These are phyloP conservation scores for Phellopilus nigrolimitatus DNA, from an alignment of 1,284 basidiomycete species.

Conservation along the genomic window DNA sequence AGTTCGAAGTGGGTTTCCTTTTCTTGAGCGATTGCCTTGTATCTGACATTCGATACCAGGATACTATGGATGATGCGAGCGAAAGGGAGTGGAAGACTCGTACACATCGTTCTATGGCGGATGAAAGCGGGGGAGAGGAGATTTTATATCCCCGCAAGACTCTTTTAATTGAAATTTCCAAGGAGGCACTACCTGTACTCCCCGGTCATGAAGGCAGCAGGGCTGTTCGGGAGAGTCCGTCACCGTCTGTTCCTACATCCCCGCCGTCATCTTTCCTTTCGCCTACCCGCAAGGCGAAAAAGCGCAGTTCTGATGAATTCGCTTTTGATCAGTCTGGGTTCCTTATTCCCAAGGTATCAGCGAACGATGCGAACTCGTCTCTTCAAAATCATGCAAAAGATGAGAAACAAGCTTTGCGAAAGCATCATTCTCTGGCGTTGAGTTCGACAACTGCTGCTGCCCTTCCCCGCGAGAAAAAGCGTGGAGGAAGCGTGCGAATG, in stretches of 20 bases:
- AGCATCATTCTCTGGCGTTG: slow-evolving; percentile 68
- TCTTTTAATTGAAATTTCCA: slow-evolving; percentile 30
- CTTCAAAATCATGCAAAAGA: slow-evolving; percentile 40
- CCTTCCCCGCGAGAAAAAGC: slow-evolving; percentile 25
- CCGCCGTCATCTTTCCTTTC: slow-evolving; percentile 43
- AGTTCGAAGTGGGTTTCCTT: slow-evolving; percentile 49
- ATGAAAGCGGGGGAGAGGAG: slow-evolving; percentile 80
- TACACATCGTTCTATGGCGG: slow-evolving; percentile 59
- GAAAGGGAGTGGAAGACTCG: slow-evolving; percentile 34
- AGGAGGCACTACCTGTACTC: slow-evolving; percentile 24
- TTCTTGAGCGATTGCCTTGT: slow-evolving; percentile 14
- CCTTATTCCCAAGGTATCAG: slow-evolving; percentile 48
- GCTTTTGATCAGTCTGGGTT: slow-evolving; percentile 66
- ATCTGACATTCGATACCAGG: slow-evolving; percentile 11
- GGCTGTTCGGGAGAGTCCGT: slow-evolving; percentile 2
- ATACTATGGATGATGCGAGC: background rate
- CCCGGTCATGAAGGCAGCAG: background rate
- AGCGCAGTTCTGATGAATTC: slow-evolving; percentile 78
- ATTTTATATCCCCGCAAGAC: slow-evolving; percentile 73
- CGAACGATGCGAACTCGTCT: slow-evolving; percentile 27
- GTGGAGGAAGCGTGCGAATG: slow-evolving; percentile 15
- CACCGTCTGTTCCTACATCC: slow-evolving; percentile 9
- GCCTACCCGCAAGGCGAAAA: slow-evolving; percentile 55
- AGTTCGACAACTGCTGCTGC: slow-evolving; percentile 36
- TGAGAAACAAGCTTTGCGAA: slow-evolving; percentile 51